Base-by-base conservation (phyloP, 139 green algal genomes). In the Asterochloris erici region DNA sequence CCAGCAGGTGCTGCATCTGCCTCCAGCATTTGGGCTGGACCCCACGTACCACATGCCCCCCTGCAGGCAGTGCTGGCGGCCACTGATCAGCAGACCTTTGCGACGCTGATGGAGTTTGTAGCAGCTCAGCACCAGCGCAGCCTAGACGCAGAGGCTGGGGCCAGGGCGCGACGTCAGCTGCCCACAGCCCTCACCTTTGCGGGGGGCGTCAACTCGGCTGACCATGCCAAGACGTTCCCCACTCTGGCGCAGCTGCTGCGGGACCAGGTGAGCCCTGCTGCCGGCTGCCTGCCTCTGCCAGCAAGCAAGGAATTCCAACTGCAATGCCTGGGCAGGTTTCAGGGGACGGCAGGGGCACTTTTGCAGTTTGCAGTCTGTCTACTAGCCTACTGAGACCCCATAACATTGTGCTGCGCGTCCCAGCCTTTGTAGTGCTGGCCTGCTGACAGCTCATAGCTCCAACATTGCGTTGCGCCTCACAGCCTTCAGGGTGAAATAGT, bases 191-290 rank as follows among this genome's bases (percentile, higher is more conserved):
- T 92, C 54, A 83, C 91, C 15, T 71, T 93, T 63, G 86, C 88
- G 11, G 88, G 88, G 9, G 86, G 90, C 38, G 85, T 92, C 14
- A 92, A 92, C 74, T 82, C 76, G 14, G 83, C 86, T 14, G 88
- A 93, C 79, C 90, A 92, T 68, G 74, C 82, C 15, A 27, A 78
- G 17, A 92, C 89, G 29, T 93, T 93, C 28, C 75, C 88, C n/a
- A 73, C 62, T 64, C 81, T 92, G 14, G 79, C 69, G 1, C 27
- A 16, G 11, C 68, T 83, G 70, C 74, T 93, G 28, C 21, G 78
- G 16, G 11, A 70, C 10, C 70, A 86, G 71, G 86, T 85, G n/a
- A 63, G 73, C 75, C 16, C 1, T 19, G 38, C 38, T 54, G 38
- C 2, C 6, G 38, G 38, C 38, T 54, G 38, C 38, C 6, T 54